These are phyloP conservation scores for Blumeria hordei DNA, from an alignment of 2,329 filamentous ascomycete species.

Conservation along the genomic window DNA sequence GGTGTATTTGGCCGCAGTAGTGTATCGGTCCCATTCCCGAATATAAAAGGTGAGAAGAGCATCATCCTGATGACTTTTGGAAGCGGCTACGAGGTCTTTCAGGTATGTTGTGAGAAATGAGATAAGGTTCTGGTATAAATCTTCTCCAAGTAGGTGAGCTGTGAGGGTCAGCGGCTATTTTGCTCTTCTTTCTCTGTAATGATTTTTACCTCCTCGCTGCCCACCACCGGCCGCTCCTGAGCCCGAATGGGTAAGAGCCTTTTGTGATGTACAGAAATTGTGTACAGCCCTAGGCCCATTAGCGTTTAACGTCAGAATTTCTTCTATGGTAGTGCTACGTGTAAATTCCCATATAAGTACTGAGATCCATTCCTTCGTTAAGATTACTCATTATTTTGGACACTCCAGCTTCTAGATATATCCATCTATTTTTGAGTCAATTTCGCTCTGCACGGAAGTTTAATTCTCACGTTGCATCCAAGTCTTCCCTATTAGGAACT, in stretches of 20 bases:
- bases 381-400: conserved; percentile 84
- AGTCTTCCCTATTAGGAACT: conserved; percentile 35
- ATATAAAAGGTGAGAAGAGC: conserved; percentile 84
- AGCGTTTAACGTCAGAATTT: conserved; percentile 11
- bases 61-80: conserved; percentile 66
- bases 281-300: conserved; percentile 50
- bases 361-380: conserved; percentile 81
- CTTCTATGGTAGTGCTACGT: conserved; percentile 27
- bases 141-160: conserved; percentile 89
- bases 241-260: conserved; percentile 42
- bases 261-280: conserved; percentile 98
- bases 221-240: conserved; percentile 23
- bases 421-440: conserved; percentile 39
- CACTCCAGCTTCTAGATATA: conserved; percentile 69
- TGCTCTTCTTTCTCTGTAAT: neutral
- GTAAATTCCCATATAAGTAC: conserved; percentile 92
- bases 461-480: conserved; percentile 32
- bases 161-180: conserved; percentile 5
- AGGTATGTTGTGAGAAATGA: conserved; percentile 65
- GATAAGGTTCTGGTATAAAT: conserved; percentile 80
- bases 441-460: neutral
- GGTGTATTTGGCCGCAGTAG: conserved; percentile 85
- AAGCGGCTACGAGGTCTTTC: conserved; percentile 39
- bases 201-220: conserved; percentile 42
- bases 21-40: conserved; percentile 88